Conservation (phyloP, 306 rosid species). For the Vigna unguiculata region DNA sequence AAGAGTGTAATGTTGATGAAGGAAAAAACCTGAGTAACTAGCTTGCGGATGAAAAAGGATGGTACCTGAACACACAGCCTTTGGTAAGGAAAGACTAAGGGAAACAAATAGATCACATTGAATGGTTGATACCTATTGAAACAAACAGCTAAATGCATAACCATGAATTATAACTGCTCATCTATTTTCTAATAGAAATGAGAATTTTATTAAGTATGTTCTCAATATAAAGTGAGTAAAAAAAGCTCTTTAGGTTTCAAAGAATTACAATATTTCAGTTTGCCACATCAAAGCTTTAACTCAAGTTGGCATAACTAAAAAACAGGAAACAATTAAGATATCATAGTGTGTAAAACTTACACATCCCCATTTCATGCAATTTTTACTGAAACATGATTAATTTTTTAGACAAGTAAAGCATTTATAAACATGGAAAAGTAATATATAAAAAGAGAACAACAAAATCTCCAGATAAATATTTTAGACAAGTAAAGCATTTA, state of each 20-base stretch:
- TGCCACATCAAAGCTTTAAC: conserved; percentile 7
- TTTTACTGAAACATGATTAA: neutral
- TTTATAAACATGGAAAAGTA: neutral
- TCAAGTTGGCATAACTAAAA: conserved; percentile 2
- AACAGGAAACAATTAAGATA: conserved; percentile 25
- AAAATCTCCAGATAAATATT: neutral
- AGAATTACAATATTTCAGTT: conserved; percentile 16
- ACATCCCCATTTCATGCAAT: conserved; percentile 1
- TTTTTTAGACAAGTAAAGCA: neutral
- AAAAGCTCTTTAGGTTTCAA: neutral
- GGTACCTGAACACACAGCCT: conserved; percentile 66
- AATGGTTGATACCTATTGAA: conserved; percentile 10
- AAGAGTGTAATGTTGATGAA: conserved; percentile 36
- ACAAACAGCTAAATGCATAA: neutral
- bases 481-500: neutral
- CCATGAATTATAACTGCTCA: neutral
- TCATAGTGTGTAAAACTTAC: neutral
- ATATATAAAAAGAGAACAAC: neutral
- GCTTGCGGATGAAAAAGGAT: conserved; percentile 86
- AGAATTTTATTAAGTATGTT: neutral
- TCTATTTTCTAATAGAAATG: neutral
- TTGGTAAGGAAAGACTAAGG: conserved; percentile 39
- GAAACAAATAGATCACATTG: conserved; percentile 1
- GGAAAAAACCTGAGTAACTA: conserved; percentile 52
- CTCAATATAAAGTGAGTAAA: neutral